Evolutionary conservation across 2,329 filamentous ascomycete species (phyloP), one percentile per base, ranked within the genome.

Genomic region (Apiospora malaysiana): DNA sequence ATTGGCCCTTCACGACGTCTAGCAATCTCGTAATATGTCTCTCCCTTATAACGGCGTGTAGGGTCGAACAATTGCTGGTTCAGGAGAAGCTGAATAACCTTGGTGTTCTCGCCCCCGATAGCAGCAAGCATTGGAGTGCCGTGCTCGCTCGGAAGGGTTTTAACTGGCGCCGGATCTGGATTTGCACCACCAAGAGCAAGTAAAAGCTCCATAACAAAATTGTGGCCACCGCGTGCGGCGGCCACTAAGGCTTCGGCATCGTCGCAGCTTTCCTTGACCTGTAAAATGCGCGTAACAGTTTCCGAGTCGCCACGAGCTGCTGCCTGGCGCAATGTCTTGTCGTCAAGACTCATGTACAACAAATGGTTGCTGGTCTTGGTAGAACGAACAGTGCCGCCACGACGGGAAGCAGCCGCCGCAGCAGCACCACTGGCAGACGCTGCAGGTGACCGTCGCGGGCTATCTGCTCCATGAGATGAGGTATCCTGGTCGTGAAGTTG

Each of bases 51-150:
- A 37, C 91, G 88, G 71, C 92, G 90, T 0, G 93, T 94, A 0
- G 96, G 95, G 76, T 99, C 92, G 79, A 98, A 98, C 21, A 84
- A 83, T 66, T 89, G 88, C 76, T 96, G 93, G 72, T 91, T 90
- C 8, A 97, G 84, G 9, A 98, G 86, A 14, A 97, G 84, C 71
- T 92, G 89, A 63, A 99, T 90, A 71, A 98, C 94, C 75, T 94
- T 93, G 68, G 96, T 88, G 76, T 97, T 96, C 73, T 91, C 90
- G 75, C 95, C 92, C 21, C 96, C 95, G 74, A 99, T 98, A 1
- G 96, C 95, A 71, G 95, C 94, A 47, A 98, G 88, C 86, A 99
- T 97, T 1, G 96, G 96, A 0, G 95, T 98, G 68, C 95, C 92
- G 77, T 93, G 91, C 71, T 96, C 94, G 56, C 87, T 82, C 40